These are phyloP conservation scores for Entomortierella beljakovae DNA, from an alignment of 192 early-diverging fungal genomes.

Conservation along the genomic window DNA sequence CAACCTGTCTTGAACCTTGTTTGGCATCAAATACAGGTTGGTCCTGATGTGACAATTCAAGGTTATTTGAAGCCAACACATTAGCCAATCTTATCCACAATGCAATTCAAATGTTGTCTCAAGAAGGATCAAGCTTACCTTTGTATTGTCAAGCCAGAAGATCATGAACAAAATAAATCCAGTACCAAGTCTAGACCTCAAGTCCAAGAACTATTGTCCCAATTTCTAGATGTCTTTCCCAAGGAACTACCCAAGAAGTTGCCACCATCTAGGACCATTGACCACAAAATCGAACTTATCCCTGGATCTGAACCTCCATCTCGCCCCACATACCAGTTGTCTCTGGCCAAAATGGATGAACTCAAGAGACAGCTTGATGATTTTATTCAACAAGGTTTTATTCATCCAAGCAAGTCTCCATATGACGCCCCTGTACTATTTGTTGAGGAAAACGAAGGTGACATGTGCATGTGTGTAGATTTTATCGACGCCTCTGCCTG, in stretches of 20 bases:
- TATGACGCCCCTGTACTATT: conserved; percentile 58
- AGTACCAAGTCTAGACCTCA: neutral
- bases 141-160: neutral
- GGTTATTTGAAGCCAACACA: neutral
- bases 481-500: conserved; percentile 65
- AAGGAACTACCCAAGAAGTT: conserved; percentile 1
- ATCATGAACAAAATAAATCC: neutral
- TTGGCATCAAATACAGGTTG: neutral
- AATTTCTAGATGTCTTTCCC: neutral
- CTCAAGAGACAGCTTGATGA: conserved; percentile 8
- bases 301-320: conserved; percentile 1
- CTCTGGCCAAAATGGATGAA: neutral
- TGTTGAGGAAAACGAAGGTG: conserved; percentile 63
- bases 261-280: neutral
- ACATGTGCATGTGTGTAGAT: conserved; percentile 60
- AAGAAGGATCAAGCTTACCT: neutral
- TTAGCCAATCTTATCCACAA: neutral
- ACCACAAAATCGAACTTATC: conserved; percentile 7
- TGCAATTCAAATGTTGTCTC: neutral
- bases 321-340: neutral
- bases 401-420: conserved; percentile 35
- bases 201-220: neutral
- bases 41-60: neutral
- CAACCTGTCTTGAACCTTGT: neutral
- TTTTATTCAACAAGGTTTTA: neutral